Evolutionary conservation across 2,329 filamentous ascomycete species (phyloP).

Genomic region (Penicillium vulpinum): DNA sequence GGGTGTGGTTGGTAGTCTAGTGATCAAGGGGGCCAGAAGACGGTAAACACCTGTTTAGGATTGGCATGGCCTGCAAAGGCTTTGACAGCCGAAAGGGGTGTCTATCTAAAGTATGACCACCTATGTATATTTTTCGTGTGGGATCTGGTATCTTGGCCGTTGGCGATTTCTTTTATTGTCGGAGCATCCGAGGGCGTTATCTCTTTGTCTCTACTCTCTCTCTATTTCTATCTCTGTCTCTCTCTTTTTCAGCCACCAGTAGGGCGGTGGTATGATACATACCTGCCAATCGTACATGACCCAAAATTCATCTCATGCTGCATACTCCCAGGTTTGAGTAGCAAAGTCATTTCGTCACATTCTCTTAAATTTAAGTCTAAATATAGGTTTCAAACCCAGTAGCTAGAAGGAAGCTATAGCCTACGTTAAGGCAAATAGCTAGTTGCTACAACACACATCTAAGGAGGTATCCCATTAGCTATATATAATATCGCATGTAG

Average conservation of each 20-base stretch:
- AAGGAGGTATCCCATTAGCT: too few relatives aligned
- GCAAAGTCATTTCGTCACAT: neutral
- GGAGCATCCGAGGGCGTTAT: constrained; percentile 19
- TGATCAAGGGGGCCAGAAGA: constrained; percentile 74
- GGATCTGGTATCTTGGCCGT: constrained; percentile 7
- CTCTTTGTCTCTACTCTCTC: constrained; percentile 5
- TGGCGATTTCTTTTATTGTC: constrained; percentile 10
- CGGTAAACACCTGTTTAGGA: constrained; percentile 40
- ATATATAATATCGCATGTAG: too few relatives aligned
- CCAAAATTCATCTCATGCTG: neutral
- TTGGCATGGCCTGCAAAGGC: constrained; percentile 20
- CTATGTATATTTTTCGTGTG: constrained; percentile 10
- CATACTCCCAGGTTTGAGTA: neutral
- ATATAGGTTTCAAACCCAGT: too few relatives aligned
- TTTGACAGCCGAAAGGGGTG: constrained; percentile 11
- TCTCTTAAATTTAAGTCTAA: too few relatives aligned
- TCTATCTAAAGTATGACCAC: constrained; percentile 11
- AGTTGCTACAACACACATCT: too few relatives aligned
- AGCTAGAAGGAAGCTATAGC: too few relatives aligned
- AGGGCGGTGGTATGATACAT: neutral
- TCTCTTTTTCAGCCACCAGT: constrained; percentile 1
- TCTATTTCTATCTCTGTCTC: constrained; percentile 8
- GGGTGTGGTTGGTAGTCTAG: constrained; percentile 84
- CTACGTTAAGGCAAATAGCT: too few relatives aligned
- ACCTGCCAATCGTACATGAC: neutral